phyloP scores from a whole-genome alignment of 306 rosid species.

The Pterocarpus macrocarpus region DNA sequence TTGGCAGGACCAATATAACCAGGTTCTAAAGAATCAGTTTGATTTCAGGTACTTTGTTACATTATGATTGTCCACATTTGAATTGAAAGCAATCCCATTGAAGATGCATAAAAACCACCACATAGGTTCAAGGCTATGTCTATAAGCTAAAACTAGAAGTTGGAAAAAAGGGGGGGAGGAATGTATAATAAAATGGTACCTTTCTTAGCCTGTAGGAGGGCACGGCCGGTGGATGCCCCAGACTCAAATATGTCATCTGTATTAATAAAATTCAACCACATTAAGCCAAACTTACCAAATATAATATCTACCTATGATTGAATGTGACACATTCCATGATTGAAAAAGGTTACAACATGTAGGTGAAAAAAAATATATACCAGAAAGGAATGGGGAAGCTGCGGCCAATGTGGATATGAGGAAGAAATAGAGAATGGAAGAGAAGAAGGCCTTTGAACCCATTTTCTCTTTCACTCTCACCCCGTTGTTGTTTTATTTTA shows the following conservation, averaged over 20 bases:
- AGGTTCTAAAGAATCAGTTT: neutral
- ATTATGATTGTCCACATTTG: neutral
- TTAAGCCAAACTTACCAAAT: neutral
- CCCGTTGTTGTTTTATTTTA: neutral
- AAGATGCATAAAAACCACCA: neutral
- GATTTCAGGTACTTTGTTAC: constrained; percentile 12
- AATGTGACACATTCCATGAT: neutral
- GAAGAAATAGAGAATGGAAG: constrained; percentile 56
- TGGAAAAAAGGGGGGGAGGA: neutral
- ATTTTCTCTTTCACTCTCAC: constrained; percentile 61
- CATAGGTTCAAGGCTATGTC: neutral
- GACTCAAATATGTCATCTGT: constrained; percentile 64
- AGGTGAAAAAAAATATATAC: constrained; percentile 42
- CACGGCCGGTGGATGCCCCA: constrained; percentile 57
- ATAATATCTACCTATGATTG: neutral
- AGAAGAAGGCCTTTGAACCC: constrained; percentile 59
- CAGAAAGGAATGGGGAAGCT: constrained; percentile 62
- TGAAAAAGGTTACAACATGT: constrained; percentile 7
- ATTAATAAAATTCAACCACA: constrained; percentile 24
- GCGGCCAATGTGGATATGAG: constrained; percentile 57
- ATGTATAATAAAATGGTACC: constrained; percentile 47
- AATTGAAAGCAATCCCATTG: neutral
- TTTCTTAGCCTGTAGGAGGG: constrained; percentile 82
- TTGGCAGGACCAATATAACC: constrained; percentile 5
- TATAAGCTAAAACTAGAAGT: neutral